Conservation (phyloP, 495 filamentous ascomycete species). For the Aspergillus bertholletiae region DNA sequence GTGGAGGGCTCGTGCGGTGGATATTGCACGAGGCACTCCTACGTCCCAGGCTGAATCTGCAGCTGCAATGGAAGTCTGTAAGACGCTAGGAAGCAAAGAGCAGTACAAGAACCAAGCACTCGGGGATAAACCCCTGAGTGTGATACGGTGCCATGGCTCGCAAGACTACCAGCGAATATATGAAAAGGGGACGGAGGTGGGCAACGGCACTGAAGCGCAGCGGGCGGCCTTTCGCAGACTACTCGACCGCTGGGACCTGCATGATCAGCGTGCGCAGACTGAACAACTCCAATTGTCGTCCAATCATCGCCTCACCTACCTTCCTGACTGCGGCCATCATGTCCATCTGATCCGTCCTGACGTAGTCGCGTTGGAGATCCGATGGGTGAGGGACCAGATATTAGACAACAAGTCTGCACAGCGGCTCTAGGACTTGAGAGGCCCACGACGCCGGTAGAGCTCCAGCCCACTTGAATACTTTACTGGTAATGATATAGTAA, state of each 20-base stretch:
- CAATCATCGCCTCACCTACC: conserved; percentile 29
- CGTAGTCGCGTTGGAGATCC: conserved; percentile 41
- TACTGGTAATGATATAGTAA: too few species aligned
- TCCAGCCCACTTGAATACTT: too few species aligned
- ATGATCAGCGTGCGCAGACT: conserved; percentile 39
- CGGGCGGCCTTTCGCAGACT: conserved; percentile 25
- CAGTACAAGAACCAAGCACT: conserved; percentile 30
- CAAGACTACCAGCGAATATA: conserved; percentile 34
- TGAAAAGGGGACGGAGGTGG: conserved; percentile 25
- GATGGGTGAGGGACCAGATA: conserved; percentile 41
- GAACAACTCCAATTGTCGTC: conserved; percentile 41
- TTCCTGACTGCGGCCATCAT: conserved; percentile 48
- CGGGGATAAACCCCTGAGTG: conserved; percentile 31
- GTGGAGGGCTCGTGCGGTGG: conserved; percentile 33
- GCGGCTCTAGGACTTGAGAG: not conserved
- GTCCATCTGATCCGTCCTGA: conserved; percentile 46
- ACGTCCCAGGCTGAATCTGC: conserved; percentile 18
- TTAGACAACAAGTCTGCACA: not conserved
- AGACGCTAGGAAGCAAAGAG: conserved; percentile 24
- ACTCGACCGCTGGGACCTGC: conserved; percentile 32
- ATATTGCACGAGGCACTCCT: conserved; percentile 24
- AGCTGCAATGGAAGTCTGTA: conserved; percentile 19
- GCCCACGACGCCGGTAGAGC: too few species aligned
- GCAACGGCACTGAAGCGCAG: conserved; percentile 31
- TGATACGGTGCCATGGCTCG: conserved; percentile 32